Base-by-base conservation (phyloP, 73 alveolate species). In the Blepharisma stoltei region DNA sequence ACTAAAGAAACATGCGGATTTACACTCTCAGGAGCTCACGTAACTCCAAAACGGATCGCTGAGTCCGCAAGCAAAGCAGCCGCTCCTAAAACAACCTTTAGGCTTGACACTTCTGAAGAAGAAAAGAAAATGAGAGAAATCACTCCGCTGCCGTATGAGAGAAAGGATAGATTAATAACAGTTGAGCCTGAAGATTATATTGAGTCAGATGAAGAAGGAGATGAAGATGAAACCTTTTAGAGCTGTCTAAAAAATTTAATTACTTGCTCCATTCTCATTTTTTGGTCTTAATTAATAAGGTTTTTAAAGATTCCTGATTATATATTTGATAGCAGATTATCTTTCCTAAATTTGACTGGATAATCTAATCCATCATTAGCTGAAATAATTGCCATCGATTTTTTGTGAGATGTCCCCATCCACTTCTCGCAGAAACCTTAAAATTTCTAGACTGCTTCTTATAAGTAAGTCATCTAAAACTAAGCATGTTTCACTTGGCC, bases 131-230 rank as follows among this genome's bases (percentile, higher is more conserved):
- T 44, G 67, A 68, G 68, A 38, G 67, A 68, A 11, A 27, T 68
- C 3, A 68, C 78, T n/a, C 55, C 55, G 11, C 4, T 27, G 78
- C 68, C 67, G 2, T 27, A 38, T 38, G 67, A 44, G 77, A 69
- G 67, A 48, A 69, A 48, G 1, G 71, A 50, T 7, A 9, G 25
- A 38, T 11, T 27, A 7, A 23, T 23, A n/a, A 71, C 7, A 6
- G 71, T 32, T 20, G 86, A 78, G 14, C 81, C 47, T n/a, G 81
- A 78, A 18, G 54, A 67, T 41, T 67, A 65, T 41, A 54, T 41
- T 27, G 21, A 47, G 46, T 23, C 32, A 48, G 81, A 60, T 38
- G 86, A 78, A n/a, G 81, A 69, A 44, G 86, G 77, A 69, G 86
- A 78, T 69, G 86, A 78, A 27, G 86, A 55, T 48, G 86, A 69